These are phyloP conservation scores for Aaosphaeria arxii DNA, from an alignment of 2,329 filamentous ascomycete genomes.

Conservation along the genomic window DNA sequence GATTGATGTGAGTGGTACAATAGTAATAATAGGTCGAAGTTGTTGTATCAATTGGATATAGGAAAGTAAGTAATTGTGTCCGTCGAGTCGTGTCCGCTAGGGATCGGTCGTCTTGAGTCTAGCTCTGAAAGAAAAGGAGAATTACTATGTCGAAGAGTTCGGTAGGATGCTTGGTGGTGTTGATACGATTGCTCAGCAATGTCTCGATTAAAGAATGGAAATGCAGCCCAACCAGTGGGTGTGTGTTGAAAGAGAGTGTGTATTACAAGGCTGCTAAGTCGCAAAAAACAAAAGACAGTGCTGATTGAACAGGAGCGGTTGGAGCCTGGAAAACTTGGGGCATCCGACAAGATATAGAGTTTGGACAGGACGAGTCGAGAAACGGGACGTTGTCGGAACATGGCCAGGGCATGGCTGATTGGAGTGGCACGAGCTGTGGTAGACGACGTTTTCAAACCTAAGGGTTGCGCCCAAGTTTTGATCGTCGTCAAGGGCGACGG, in stretches of 20 bases:
- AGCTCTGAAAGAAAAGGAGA: conserved; percentile 32
- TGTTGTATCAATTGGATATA: no score
- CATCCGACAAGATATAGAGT: conserved; percentile 35
- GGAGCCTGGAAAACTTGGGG: conserved; percentile 36
- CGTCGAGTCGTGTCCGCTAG: conserved; percentile 20
- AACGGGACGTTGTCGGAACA: conserved; percentile 24
- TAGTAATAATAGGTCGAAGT: conserved; percentile 32
- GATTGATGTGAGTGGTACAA: conserved; percentile 3
- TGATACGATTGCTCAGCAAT: conserved; percentile 40
- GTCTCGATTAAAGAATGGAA: conserved; percentile 48
- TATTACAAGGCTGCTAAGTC: conserved; percentile 40
- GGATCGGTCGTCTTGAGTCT: conserved; percentile 43
- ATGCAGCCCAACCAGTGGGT: conserved; percentile 54
- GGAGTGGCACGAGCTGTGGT: conserved; percentile 39
- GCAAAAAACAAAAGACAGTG: conserved; percentile 34
- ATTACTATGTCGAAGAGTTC: conserved; percentile 13
- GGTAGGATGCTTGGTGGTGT: no score
- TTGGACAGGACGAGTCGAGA: conserved; percentile 20
- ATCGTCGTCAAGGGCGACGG: conserved; percentile 31
- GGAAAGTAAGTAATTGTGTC: no score
- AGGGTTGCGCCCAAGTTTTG: conserved; percentile 35
- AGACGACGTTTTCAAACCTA: conserved; percentile 43
- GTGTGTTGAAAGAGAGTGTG: conserved; percentile 44
- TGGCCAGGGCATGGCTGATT: conserved; percentile 34
- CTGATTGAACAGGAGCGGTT: conserved; percentile 38